phyloP scores from a whole-genome alignment of 345 rosid species.

The Mercurialis annua region DNA sequence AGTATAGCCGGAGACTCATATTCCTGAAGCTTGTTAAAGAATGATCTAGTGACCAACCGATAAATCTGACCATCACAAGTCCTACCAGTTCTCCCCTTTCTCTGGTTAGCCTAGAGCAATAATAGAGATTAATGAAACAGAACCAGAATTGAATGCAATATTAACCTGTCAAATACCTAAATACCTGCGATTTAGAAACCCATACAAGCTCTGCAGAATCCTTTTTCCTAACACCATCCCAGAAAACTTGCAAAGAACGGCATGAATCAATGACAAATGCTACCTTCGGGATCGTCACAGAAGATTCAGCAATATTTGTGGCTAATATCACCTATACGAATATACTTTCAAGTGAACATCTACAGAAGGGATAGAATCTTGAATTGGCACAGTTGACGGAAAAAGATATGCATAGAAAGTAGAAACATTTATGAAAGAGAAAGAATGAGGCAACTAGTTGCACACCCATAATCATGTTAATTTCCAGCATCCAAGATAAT shows the following conservation, averaged over 20 bases:
- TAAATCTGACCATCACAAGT: slow-evolving; percentile 93
- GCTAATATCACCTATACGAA: slow-evolving; percentile 76
- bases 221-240: slow-evolving; percentile 59
- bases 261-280: slow-evolving; percentile 92
- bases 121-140: slow-evolving; percentile 9
- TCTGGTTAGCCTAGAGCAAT: slow-evolving; percentile 79
- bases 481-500: neutral
- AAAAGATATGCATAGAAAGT: neutral
- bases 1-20: slow-evolving; percentile 69
- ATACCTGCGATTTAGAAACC: slow-evolving; percentile 96
- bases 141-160: slow-evolving; percentile 6
- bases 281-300: slow-evolving; percentile 91
- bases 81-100: slow-evolving; percentile 93
- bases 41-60: slow-evolving; percentile 78
- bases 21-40: slow-evolving; percentile 63
- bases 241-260: slow-evolving; percentile 86
- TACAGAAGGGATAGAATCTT: slow-evolving; percentile 4
- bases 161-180: neutral
- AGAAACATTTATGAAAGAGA: slow-evolving; percentile 1
- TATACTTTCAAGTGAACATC: slow-evolving; percentile 10
- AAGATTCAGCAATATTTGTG: slow-evolving; percentile 94
- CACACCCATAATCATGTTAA: neutral
- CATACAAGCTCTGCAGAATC: slow-evolving; percentile 77
- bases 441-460: neutral
- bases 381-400: neutral